Evolutionary conservation across 257 asterid genomes (phyloP).

Genomic region (Solanum paucissectum): DNA sequence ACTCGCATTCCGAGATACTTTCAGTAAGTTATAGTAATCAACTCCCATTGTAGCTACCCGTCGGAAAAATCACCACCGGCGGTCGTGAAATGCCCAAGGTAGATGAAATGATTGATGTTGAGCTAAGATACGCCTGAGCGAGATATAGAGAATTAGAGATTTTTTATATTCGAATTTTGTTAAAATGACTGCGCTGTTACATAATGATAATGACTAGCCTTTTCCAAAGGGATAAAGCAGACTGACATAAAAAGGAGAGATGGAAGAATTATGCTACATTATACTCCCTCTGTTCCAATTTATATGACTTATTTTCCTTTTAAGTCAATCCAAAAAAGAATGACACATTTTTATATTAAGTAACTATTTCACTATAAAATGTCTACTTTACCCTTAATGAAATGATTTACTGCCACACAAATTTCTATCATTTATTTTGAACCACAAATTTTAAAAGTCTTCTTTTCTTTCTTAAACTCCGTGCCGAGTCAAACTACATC

Average conservation of each 20-base stretch:
- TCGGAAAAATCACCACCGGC: conserved; percentile 16
- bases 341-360: too few relatives aligned
- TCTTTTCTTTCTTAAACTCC: too few relatives aligned
- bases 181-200: conserved; percentile 16
- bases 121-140: conserved; percentile 39
- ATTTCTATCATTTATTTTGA: too few relatives aligned
- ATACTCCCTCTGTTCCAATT: background rate
- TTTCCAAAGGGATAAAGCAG: background rate
- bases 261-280: background rate
- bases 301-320: too few relatives aligned
- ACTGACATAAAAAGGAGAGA: background rate
- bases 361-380: too few relatives aligned
- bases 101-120: conserved; percentile 24
- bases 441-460: too few relatives aligned
- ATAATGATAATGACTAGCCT: background rate
- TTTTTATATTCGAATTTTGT: background rate
- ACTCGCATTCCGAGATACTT: conserved; percentile 46
- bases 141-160: background rate
- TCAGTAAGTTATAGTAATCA: conserved; percentile 70
- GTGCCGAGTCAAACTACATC: too few relatives aligned
- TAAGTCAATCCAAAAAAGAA: too few relatives aligned
- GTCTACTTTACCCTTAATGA: too few relatives aligned
- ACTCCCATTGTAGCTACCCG: conserved; percentile 41
- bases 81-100: conserved; percentile 34
- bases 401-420: too few relatives aligned